Conservation (phyloP, 2,329 filamentous ascomycete genomes). For the Claviceps spartinae region DNA sequence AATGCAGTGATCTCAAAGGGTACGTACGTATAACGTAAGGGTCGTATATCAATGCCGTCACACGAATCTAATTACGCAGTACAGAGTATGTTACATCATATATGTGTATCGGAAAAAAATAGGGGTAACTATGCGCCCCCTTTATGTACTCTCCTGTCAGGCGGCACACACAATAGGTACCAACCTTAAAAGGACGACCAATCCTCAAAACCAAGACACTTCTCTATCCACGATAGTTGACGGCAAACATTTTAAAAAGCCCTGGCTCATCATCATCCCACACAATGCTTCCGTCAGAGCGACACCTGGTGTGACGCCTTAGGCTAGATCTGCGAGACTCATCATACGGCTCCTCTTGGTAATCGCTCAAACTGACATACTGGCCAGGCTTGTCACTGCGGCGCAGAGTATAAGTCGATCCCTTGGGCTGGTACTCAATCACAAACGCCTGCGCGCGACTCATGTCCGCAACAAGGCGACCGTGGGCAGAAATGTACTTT, state of each 20-base stretch:
- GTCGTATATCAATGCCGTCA: no score
- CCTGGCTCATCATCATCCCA: slow-evolving; percentile 1
- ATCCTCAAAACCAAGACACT: background rate
- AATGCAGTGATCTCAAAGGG: no score
- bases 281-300: background rate
- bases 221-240: slow-evolving; percentile 1
- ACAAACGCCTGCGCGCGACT: background rate
- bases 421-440: slow-evolving; percentile 1
- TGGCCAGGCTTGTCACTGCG: background rate
- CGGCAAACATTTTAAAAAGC: slow-evolving; percentile 1
- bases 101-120: no score
- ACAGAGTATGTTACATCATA: no score
- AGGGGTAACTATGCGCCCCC: no score
- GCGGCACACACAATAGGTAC: no score
- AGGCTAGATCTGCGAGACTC: background rate
- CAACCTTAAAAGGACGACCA: no score
- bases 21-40: no score
- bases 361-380: background rate
- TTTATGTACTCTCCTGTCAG: no score
- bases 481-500: slow-evolving; percentile 7
- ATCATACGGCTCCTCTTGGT: background rate
- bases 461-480: background rate
- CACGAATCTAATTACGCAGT: no score
- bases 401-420: slow-evolving; percentile 2
- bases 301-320: background rate